Evolutionary conservation across 805 yeast species (phyloP).

Genomic region (Candida loeiensis): DNA sequence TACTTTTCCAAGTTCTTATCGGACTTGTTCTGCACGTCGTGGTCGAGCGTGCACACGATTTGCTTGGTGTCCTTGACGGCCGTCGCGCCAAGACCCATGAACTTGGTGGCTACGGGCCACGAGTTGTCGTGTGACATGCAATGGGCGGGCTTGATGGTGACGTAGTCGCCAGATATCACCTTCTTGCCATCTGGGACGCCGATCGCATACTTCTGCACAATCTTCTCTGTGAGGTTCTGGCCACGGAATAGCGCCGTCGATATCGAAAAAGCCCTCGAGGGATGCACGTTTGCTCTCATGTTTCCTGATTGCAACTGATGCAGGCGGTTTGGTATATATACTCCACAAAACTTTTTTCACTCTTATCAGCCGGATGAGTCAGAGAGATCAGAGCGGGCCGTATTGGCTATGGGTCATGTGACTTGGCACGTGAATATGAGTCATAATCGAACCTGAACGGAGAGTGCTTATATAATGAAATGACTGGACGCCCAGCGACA

Average conservation of each 20-base stretch:
- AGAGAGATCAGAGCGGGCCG: constrained; percentile 2
- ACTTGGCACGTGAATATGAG: neutral
- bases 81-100: constrained; percentile 90
- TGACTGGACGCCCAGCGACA: too few species aligned
- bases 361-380: constrained; percentile 9
- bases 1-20: constrained; percentile 89
- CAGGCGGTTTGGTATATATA: neutral
- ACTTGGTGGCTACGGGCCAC: constrained; percentile 98
- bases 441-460: neutral
- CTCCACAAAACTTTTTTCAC: neutral
- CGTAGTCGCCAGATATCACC: constrained; percentile 90
- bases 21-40: constrained; percentile 91
- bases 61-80: constrained; percentile 81
- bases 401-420: constrained; percentile 7
- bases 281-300: neutral
- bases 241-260: constrained; percentile 29
- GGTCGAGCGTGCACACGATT: constrained; percentile 94
- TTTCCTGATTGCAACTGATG: constrained; percentile 1
- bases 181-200: constrained; percentile 71
- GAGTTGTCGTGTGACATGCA: constrained; percentile 99
- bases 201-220: constrained; percentile 90
- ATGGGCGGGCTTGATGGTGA: constrained; percentile 90
- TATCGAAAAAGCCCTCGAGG: constrained; percentile 18
- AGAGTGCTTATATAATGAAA: neutral
- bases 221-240: constrained; percentile 93